Percentiles rank a stretch among this genome's conserved stretches.
These are phyloP conservation scores for Lichtheimia ramosa DNA, from an alignment of 371 early-diverging fungal species.

Conservation along the genomic window DNA sequence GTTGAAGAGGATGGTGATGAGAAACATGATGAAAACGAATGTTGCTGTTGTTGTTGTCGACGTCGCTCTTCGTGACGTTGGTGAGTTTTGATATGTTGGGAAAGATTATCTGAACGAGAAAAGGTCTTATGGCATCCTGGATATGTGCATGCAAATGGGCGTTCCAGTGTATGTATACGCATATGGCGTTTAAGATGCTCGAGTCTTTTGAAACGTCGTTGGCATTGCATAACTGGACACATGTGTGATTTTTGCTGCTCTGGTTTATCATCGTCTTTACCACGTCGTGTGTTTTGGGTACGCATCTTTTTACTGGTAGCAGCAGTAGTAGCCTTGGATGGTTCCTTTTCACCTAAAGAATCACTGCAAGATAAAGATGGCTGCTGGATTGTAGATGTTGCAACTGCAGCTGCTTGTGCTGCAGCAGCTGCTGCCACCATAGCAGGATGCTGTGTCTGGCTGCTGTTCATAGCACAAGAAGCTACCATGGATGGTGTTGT, in stretches of 20 bases:
- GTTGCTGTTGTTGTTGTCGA: constrained; percentile 20
- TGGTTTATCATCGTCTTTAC: not conserved
- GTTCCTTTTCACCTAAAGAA: not conserved
- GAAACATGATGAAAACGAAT: constrained; percentile 6
- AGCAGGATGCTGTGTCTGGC: not conserved
- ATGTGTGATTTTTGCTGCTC: constrained; percentile 33
- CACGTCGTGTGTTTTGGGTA: not conserved
- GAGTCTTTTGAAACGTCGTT: constrained; percentile 69
- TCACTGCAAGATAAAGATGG: no score
- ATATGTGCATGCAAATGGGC: constrained; percentile 67
- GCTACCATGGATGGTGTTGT: not conserved
- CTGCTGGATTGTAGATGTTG: constrained; percentile 7
- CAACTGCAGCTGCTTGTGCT: constrained; percentile 9
- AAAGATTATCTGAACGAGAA: constrained; percentile 75
- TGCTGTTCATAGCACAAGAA: not conserved
- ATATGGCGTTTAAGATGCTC: constrained; percentile 91
- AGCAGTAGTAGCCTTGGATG: not conserved
- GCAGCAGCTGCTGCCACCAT: not conserved
- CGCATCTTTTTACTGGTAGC: not conserved
- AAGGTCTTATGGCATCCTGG: constrained; percentile 75
- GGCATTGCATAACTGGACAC: constrained; percentile 52
- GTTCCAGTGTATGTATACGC: constrained; percentile 82
- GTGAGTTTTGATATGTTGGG: constrained; percentile 65
- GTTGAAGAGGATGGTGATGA: constrained; percentile 1
- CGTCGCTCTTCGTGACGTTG: constrained; percentile 41